Conservation (phyloP, 768 basidiomycete genomes). For the Leucosporidium yakuticum region DNA sequence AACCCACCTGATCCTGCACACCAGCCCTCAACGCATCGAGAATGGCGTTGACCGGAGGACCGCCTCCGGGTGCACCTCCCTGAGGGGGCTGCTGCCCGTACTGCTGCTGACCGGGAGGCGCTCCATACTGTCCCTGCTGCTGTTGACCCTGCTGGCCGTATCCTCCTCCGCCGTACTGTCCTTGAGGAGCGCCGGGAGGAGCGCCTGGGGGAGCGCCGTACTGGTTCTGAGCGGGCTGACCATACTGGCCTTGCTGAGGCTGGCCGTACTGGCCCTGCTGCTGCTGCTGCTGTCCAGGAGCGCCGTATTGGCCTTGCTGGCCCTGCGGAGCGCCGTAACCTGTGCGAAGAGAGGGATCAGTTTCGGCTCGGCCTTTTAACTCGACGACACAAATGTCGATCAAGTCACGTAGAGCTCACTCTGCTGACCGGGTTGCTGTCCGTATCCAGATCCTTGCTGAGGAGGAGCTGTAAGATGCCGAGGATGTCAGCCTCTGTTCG, state of each 20-base stretch:
- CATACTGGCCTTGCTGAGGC: conserved; percentile 6
- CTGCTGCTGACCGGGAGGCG: not conserved
- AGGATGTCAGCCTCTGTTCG: too few species aligned
- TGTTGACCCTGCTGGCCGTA: not conserved
- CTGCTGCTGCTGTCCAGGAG: too few species aligned
- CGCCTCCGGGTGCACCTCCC: too few species aligned
- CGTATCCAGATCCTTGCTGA: conserved; percentile 3
- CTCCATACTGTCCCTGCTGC: not conserved
- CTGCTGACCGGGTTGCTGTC: conserved; percentile 5
- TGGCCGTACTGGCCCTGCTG: not conserved
- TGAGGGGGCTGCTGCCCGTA: not conserved
- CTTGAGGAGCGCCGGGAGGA: too few species aligned
- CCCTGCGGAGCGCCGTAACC: not conserved
- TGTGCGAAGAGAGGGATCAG: too few species aligned
- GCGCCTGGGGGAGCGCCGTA: too few species aligned
- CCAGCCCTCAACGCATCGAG: conserved; percentile 14
- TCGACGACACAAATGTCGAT: too few species aligned
- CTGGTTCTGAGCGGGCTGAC: not conserved
- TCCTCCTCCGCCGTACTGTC: too few species aligned
- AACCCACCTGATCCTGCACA: conserved; percentile 25
- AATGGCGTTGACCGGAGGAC: conserved; percentile 6
- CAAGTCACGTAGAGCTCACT: not conserved
- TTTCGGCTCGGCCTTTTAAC: too few species aligned
- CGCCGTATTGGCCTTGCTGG: not conserved
- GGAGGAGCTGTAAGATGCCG: too few species aligned